Evolutionary conservation across 176 grass and related monocot genomes (phyloP), one percentile per base, ranked within the genome.

Genomic region (Luzula sylvatica): DNA sequence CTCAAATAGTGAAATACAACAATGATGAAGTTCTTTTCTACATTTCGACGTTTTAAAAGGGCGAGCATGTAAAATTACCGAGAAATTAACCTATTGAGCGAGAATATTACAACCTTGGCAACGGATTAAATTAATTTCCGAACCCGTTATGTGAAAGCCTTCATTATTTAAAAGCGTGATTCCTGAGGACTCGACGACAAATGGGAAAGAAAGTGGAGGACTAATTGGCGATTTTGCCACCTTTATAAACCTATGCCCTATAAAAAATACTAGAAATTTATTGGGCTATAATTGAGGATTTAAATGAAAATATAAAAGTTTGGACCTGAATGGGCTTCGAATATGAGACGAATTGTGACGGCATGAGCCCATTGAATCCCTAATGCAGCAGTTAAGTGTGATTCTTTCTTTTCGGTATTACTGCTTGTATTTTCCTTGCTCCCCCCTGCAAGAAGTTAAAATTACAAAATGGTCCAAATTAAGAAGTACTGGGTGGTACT

Each of bases 271-370:
- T 35, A 9, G 9, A 35, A 35, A 7, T 7, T 35, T 7, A 35
- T 35, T 35, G 9, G 30, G 30, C 7, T 7, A 35, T 35, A 35
- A 35, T 35, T 35, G 30, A 35, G 30, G 30, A 9, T 35, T 35
- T 4, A 35, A 35, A 35, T 35, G 9, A 35, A 35, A 35, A 35
- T 7, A 35, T 35, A 35, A 7, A 35, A 7, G 9, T 35, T 35
- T 63, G 67, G 50, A 96, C 92, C 92, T 77, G 85, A 96, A 72
- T 96, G 78, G 59, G 92, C 76, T 74, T 96, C 92, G 21, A 96
- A 89, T 65, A 89, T 79, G 46, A 96, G 60, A 73, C 85, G 78
- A 39, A 90, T 73, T 26, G 74, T 96, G 61, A 96, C 75, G 52
- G 81, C 74, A 77, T 96, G 92, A 61, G 85, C 78, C 85, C 81